Evolutionary conservation across 768 basidiomycete species (phyloP).

Genomic region (Collybia nuda): DNA sequence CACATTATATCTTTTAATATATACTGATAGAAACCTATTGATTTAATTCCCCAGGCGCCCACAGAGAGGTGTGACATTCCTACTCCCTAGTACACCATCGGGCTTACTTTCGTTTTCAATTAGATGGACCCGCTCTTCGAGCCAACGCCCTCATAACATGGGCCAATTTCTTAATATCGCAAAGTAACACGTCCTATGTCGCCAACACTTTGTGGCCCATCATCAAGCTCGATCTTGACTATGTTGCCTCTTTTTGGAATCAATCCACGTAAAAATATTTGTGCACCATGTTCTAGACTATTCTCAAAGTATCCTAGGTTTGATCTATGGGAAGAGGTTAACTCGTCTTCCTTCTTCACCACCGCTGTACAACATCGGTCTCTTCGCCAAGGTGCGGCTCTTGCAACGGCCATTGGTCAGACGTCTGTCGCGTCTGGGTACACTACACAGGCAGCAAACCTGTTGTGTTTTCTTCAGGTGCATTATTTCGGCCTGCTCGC

Average conservation of each 20-base stretch:
- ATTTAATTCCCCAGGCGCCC: conserved; percentile 39
- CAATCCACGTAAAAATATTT: conserved; percentile 38
- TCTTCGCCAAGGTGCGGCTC: conserved; percentile 62
- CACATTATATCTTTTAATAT: conserved; percentile 1
- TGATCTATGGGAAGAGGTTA: conserved; percentile 77
- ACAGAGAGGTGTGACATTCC: conserved; percentile 45
- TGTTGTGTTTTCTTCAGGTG: conserved; percentile 79
- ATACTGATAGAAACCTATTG: background rate
- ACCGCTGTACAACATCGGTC: conserved; percentile 78
- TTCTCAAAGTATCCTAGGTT: conserved; percentile 45
- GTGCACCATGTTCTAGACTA: background rate
- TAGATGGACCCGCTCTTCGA: conserved; percentile 74
- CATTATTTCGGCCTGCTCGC: conserved; percentile 11
- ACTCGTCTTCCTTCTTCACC: conserved; percentile 80
- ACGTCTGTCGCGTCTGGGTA: conserved; percentile 45
- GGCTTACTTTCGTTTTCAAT: background rate
- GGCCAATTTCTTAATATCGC: conserved; percentile 57
- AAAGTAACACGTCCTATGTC: conserved; percentile 47
- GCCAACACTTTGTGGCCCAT: conserved; percentile 64
- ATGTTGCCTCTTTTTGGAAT: conserved; percentile 70
- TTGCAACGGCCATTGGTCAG: conserved; percentile 62
- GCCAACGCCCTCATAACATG: conserved; percentile 67
- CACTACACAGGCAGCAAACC: conserved; percentile 55
- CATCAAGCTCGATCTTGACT: conserved; percentile 74
- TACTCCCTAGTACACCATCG: background rate